Evolutionary conservation across 1,284 basidiomycete genomes (phyloP), one percentile per base, ranked within the genome.

Genomic region (Leccinum solheimii): DNA sequence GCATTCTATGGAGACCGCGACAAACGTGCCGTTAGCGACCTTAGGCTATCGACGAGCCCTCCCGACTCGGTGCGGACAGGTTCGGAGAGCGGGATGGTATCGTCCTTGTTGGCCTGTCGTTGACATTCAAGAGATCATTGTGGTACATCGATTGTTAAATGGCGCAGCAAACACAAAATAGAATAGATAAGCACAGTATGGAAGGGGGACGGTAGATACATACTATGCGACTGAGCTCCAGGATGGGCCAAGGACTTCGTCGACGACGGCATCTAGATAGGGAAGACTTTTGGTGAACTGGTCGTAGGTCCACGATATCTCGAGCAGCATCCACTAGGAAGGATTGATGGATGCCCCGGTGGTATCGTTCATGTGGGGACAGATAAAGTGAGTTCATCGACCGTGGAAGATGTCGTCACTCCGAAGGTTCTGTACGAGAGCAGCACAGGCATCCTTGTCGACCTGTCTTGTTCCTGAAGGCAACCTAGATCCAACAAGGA

Each of bases 21-120:
- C 66, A 5, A 67, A 54, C 0, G 80, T 78, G 1, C 83, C 83
- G 67, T 81, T 81, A 5, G 75, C 66, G 48, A 86, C 71, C 73
- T 60, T 38, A 85, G 27, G 7, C 27, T 27, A 27, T 27, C 26
- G 26, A 26, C 26, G 26, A 26, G 26, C 26, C 26, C 26, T 26
- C 26, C 26, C 26, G 26, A 26, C 26, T 26, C 26, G 26, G 26
- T 26, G 26, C 26, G 26, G 26, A 26, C 26, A 26, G 26, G 26
- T 26, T 26, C 26, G 26, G 26, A 26, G 26, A 26, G 26, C 26
- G 26, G 26, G 26, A 26, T 26, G 26, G 26, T 26, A 6, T 26
- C 26, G 27, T 27, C 27, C 7, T 27, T 27, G 8, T 27, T 27
- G 27, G 68, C 83, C 57, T 65, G 11, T 19, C 26, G 30, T 51